Evolutionary conservation across 371 early-diverging fungal species (phyloP), one percentile per base, ranked within the genome.

Genomic region (Circinella umbellata): DNA sequence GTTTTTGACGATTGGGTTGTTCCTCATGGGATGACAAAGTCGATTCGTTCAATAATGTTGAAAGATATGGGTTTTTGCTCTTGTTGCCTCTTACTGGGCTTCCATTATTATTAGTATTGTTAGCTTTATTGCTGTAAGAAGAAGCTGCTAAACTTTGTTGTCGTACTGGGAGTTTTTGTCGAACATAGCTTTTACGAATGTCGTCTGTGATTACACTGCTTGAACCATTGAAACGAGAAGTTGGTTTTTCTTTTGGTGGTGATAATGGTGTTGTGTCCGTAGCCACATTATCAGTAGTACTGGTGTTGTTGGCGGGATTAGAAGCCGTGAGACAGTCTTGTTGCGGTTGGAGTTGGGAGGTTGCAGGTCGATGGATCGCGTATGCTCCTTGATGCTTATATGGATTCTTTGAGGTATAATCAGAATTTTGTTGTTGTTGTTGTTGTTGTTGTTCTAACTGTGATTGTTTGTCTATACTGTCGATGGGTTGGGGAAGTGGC

Each of bases 131-230:
- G 48, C 60, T 42, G 42, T 42, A 42, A 42, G 42, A 70, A 39
- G 63, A 20, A 18, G 83, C 79, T 54, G 77, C 80, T 13, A 83
- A 63, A 59, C 84, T 83, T 49, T 83, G 84, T 20, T 81, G 75
- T 63, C 84, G 69, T 46, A 83, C 73, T 35, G 84, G 84, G 11
- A 83, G 68, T 35, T 78, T 74, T 57, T 83, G 84, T 34, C 75
- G 78, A 5, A 76, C 77, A 63, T 83, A 83, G 36, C 72, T 81
- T 20, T 80, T 77, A 27, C 73, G 67, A 18, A 81, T 68, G 18
- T 70, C 62, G 18, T 81, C 82, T 51, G 82, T 76, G 61, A 82
- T 82, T 0, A 75, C 71, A 11, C 73, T 72, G 15, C 74, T 74
- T 8, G 67, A 54, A 37, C 59, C 61, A 54, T 54, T 42, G 34